Conservation (phyloP, 73 alveolate genomes). For the Paramecium sonneborni region DNA sequence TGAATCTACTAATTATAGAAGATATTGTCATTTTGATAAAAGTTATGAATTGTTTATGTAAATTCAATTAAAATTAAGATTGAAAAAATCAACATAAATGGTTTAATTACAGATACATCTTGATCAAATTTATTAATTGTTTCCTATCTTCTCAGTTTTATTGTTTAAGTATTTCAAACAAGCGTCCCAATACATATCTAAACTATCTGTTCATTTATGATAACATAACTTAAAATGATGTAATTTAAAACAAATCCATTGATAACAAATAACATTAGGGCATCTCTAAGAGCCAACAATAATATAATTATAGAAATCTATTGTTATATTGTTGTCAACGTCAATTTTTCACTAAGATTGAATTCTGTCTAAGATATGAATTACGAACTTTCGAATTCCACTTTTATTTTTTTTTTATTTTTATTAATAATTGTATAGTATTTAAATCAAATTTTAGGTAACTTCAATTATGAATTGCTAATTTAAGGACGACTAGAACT, state of each 20-base stretch:
- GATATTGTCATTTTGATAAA: slow-evolving; percentile 37
- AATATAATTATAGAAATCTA: neutral
- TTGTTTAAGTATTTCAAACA: neutral
- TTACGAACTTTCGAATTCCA: slow-evolving; percentile 11
- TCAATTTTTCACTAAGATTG: slow-evolving; percentile 6
- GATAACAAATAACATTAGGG: neutral
- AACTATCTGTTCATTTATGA: neutral
- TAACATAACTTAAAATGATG: neutral
- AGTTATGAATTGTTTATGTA: neutral
- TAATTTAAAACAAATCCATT: neutral
- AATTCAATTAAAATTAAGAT: neutral
- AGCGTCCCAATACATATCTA: neutral
- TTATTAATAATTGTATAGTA: neutral
- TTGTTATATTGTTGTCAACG: neutral
- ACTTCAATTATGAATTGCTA: neutral
- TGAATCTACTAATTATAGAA: neutral
- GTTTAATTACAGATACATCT: neutral
- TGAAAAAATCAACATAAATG: neutral
- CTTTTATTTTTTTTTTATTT: neutral
- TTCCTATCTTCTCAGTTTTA: neutral
- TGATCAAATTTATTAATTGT: neutral
- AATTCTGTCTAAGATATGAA: slow-evolving; percentile 20
- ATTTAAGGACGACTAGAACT: neutral
- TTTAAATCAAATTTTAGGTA: slow-evolving; percentile 28
- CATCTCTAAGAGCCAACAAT: neutral